Evolutionary conservation across 148 eudicot species (phyloP).

Genomic region (Polygonum maritimum): DNA sequence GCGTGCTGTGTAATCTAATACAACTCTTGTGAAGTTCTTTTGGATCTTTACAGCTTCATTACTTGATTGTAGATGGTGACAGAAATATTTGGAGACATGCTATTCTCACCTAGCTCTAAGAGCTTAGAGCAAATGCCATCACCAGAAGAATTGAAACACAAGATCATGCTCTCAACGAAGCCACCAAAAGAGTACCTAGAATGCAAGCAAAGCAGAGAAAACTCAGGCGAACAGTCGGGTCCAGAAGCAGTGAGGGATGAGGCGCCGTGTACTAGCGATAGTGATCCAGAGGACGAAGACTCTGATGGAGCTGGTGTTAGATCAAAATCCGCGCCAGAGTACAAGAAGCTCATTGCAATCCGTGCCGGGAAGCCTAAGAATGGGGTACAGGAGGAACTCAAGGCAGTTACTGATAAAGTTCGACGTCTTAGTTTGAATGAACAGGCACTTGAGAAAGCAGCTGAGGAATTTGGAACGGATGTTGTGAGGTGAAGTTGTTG

Average conservation of each 20-base stretch:
- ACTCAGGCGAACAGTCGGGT: slow-evolving; percentile 1
- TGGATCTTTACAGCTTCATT: neutral
- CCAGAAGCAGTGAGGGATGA: slow-evolving; percentile 17
- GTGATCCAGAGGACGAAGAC: slow-evolving; percentile 38
- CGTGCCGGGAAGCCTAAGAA: slow-evolving; percentile 71
- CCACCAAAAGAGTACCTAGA: slow-evolving; percentile 79
- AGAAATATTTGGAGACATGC: slow-evolving; percentile 48
- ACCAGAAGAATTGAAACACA: slow-evolving; percentile 51
- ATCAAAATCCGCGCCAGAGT: slow-evolving; percentile 32
- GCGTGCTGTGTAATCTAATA: neutral
- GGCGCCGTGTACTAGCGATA: slow-evolving; percentile 29
- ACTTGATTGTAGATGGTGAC: slow-evolving; percentile 52
- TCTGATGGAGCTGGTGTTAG: slow-evolving; percentile 21
- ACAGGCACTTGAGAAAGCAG: slow-evolving; percentile 63
- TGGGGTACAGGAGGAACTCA: slow-evolving; percentile 45
- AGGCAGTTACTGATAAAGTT: slow-evolving; percentile 26
- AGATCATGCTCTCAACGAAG: slow-evolving; percentile 62
- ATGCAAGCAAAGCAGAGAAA: slow-evolving; percentile 33
- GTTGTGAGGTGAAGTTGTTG: slow-evolving; percentile 45
- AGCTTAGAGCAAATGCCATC: slow-evolving; percentile 46
- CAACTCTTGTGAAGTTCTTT: neutral
- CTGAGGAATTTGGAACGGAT: slow-evolving; percentile 44
- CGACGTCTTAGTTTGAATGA: slow-evolving; percentile 76
- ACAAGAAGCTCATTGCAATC: slow-evolving; percentile 63
- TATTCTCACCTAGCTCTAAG: slow-evolving; percentile 40